A percentile compares a stretch with the other conserved stretches of the same genome.
phyloP scores from a whole-genome alignment of 192 early-diverging fungal species.

The Thamnidium elegans region DNA sequence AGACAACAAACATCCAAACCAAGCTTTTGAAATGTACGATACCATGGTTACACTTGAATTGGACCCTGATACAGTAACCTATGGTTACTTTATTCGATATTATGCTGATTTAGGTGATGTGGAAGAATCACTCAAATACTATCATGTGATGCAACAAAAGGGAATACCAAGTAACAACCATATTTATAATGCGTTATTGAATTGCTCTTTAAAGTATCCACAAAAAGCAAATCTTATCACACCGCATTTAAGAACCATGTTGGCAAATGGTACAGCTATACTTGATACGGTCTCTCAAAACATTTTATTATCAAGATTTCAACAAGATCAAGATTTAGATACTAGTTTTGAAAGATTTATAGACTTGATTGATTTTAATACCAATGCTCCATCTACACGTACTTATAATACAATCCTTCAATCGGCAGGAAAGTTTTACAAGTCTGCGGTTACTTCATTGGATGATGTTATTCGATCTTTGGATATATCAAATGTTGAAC shows the following conservation, averaged over 20 bases:
- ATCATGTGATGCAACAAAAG: slow-evolving; percentile 23
- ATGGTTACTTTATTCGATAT: slow-evolving; percentile 22
- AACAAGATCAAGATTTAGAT: not conserved
- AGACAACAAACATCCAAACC: not conserved
- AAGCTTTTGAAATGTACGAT: slow-evolving; percentile 17
- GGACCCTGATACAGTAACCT: slow-evolving; percentile 16
- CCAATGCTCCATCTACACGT: not conserved
- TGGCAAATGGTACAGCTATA: slow-evolving; percentile 5
- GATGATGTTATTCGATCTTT: not conserved
- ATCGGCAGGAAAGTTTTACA: slow-evolving; percentile 12
- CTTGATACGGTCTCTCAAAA: slow-evolving; percentile 7
- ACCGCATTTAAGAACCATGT: not conserved
- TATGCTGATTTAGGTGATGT: slow-evolving; percentile 4
- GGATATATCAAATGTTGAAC: not conserved
- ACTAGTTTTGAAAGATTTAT: slow-evolving; percentile 4
- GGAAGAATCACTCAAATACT: slow-evolving; percentile 14
- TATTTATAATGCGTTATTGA: slow-evolving; percentile 18
- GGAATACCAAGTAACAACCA: slow-evolving; percentile 8
- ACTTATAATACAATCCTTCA: slow-evolving; percentile 17
- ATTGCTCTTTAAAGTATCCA: slow-evolving; percentile 12
- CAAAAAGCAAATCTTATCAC: not conserved
- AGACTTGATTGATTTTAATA: slow-evolving; percentile 8
- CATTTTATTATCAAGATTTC: not conserved
- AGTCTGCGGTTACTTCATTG: not conserved
- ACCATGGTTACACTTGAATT: not conserved